These are phyloP conservation scores for Ceratocystis alfenasii DNA, from an alignment of 2,329 filamentous ascomycete genomes.

Conservation along the genomic window DNA sequence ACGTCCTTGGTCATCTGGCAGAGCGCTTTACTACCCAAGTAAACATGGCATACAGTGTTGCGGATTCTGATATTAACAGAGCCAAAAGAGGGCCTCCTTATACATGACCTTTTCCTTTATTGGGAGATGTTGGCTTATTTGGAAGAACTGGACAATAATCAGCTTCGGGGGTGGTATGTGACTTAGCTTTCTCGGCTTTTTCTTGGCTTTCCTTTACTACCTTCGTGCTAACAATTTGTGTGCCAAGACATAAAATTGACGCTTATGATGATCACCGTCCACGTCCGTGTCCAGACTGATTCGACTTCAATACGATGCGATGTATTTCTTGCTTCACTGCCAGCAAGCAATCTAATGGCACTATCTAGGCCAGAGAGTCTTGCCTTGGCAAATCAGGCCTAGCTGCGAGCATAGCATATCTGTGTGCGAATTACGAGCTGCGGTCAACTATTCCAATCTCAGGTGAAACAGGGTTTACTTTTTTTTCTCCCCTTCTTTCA, in stretches of 20 bases:
- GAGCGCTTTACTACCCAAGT: background rate
- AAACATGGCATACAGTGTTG: background rate
- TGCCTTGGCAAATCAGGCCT: background rate
- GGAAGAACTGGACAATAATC: background rate
- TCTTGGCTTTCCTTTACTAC: background rate
- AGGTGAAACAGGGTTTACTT: no score
- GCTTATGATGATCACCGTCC: background rate
- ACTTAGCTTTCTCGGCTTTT: background rate
- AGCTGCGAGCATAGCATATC: background rate
- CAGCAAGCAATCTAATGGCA: background rate
- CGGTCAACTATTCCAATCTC: no score
- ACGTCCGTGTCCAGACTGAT: background rate
- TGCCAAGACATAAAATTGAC: background rate
- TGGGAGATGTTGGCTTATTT: background rate
- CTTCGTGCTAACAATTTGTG: background rate
- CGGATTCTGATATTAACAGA: background rate
- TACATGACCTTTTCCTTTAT: background rate
- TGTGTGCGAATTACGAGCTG: background rate
- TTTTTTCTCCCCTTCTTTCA: no score
- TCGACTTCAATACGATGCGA: background rate
- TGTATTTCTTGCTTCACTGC: background rate
- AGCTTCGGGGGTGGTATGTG: background rate
- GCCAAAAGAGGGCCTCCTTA: background rate
- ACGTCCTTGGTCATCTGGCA: background rate
- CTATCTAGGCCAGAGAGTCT: background rate